Evolutionary conservation across 2,329 filamentous ascomycete genomes (phyloP).

Genomic region (Ophiostoma populinum): DNA sequence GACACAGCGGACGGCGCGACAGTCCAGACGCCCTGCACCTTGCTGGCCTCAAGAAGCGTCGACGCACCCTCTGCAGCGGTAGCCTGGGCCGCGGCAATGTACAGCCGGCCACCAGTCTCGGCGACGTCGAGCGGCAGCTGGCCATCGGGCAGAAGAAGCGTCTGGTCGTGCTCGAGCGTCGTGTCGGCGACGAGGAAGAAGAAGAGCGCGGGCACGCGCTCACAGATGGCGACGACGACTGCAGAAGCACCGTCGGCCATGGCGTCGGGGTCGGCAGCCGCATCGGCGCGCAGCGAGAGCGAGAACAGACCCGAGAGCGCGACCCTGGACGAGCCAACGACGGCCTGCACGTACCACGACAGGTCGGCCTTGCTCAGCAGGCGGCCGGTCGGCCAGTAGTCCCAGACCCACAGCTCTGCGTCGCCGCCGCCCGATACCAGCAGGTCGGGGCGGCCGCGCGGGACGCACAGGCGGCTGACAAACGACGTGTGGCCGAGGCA

Average conservation of each 20-base stretch:
- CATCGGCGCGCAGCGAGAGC: slow-evolving; percentile 10
- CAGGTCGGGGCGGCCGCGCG: slow-evolving; percentile 33
- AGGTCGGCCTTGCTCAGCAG: slow-evolving; percentile 39
- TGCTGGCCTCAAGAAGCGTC: slow-evolving; percentile 12
- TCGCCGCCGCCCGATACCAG: slow-evolving; percentile 83
- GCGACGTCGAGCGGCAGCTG: slow-evolving; percentile 34
- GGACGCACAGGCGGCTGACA: slow-evolving; percentile 57
- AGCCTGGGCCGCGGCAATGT: slow-evolving; percentile 1
- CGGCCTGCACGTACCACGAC: slow-evolving; percentile 28
- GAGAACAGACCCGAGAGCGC: slow-evolving; percentile 29
- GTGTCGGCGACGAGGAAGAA: slow-evolving; percentile 37
- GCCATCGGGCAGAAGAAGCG: slow-evolving; percentile 36
- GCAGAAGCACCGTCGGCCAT: slow-evolving; percentile 3
- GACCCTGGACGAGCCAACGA: slow-evolving; percentile 21
- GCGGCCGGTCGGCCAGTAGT: slow-evolving; percentile 44
- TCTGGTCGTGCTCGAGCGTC: slow-evolving; percentile 29
- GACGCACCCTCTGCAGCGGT: slow-evolving; percentile 9
- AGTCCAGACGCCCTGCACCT: slow-evolving; percentile 1
- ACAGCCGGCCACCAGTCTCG: slow-evolving; percentile 1
- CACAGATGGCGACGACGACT: slow-evolving; percentile 25
- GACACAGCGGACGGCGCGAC: slow-evolving; percentile 8
- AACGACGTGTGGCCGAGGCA: slow-evolving; percentile 83
- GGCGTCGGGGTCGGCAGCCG: slow-evolving; percentile 4
- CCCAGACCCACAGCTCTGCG: slow-evolving; percentile 60
- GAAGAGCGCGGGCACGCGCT: slow-evolving; percentile 44